Conservation (phyloP, 805 yeast genomes). For the Saccharomycopsis guyanensis region DNA sequence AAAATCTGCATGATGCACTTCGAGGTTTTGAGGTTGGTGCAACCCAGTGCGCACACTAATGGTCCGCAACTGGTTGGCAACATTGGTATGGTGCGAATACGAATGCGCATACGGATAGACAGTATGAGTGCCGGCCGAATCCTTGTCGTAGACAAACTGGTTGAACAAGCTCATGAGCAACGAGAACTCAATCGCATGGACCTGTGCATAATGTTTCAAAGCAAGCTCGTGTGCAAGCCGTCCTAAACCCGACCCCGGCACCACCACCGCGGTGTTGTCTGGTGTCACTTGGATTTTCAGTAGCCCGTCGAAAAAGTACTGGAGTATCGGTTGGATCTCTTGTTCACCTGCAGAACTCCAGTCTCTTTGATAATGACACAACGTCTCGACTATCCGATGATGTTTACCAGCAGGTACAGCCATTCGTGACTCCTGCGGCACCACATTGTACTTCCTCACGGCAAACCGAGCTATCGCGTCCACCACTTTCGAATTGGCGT, state of each 20-base stretch:
- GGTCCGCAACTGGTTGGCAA: constrained; percentile 43
- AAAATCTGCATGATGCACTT: constrained; percentile 56
- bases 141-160: constrained; percentile 40
- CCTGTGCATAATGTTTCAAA: constrained; percentile 34
- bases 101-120: constrained; percentile 53
- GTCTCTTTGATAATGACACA: constrained; percentile 75
- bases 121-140: constrained; percentile 20
- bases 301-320: constrained; percentile 43
- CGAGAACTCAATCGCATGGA: constrained; percentile 72
- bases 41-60: constrained; percentile 24
- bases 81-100: constrained; percentile 54
- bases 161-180: constrained; percentile 69
- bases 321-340: constrained; percentile 47
- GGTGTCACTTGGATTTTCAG: constrained; percentile 25
- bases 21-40: constrained; percentile 40
- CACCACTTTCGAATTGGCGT: constrained; percentile 41
- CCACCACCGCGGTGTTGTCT: constrained; percentile 43
- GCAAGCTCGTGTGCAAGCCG: constrained; percentile 61
- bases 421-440: constrained; percentile 37
- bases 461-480: constrained; percentile 36
- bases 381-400: constrained; percentile 52
- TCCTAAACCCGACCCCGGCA: constrained; percentile 90
- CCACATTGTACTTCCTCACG: constrained; percentile 31
- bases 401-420: constrained; percentile 23
- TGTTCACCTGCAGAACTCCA: constrained; percentile 48